A percentile compares a stretch with the other conserved stretches of the same genome.
Conservation (phyloP, 371 early-diverging fungal genomes). For the Mycotypha africana region DNA sequence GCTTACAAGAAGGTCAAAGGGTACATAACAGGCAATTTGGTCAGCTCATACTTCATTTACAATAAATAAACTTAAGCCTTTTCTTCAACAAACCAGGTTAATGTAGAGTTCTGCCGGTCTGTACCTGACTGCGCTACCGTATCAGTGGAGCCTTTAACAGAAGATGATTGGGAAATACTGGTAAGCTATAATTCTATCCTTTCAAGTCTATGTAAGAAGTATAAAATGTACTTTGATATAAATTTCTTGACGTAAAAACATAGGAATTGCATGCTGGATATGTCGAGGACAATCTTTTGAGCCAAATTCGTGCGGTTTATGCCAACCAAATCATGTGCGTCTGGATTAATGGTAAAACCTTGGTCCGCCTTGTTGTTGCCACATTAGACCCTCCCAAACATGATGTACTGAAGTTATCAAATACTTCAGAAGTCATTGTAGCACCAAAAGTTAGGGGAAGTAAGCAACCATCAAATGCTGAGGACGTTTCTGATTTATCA, state of each 20-base stretch:
- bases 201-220: not conserved
- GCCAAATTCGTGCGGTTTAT: conserved; percentile 71
- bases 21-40: too few species aligned
- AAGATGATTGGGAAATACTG: conserved; percentile 88
- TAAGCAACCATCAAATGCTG: too few species aligned
- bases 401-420: conserved; percentile 54
- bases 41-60: too few species aligned
- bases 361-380: conserved; percentile 50
- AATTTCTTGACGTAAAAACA: not conserved
- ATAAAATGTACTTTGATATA: too few species aligned
- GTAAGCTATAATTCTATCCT: conserved; percentile 28
- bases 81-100: conserved; percentile 36
- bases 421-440: conserved; percentile 73
- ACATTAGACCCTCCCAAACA: conserved; percentile 50
- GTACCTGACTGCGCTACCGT: conserved; percentile 59
- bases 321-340: conserved; percentile 62
- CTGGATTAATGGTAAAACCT: conserved; percentile 67
- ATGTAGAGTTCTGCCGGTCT: conserved; percentile 57
- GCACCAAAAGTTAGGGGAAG: conserved; percentile 68
- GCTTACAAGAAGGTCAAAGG: conserved; percentile 64
- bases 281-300: conserved; percentile 73
- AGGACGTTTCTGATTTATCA: not conserved
- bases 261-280: conserved; percentile 79
- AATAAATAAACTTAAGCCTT: too few species aligned
- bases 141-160: conserved; percentile 71